Conservation (phyloP, 164 flowering plant species). For the Umbilicus rupestris region DNA sequence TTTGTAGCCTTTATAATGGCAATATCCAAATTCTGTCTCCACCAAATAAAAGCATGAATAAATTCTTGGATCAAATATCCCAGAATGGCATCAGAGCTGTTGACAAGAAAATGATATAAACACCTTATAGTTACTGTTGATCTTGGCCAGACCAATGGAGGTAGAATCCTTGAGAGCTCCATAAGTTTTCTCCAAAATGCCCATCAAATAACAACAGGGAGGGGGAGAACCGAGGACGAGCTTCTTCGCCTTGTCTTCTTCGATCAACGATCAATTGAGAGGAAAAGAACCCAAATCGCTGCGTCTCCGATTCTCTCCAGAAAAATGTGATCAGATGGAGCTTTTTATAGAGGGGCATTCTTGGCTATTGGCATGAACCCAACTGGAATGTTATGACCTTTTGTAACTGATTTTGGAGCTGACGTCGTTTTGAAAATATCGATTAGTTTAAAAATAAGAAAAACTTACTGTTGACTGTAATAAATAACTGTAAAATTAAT, state of each 20-base stretch:
- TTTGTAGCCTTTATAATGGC: constrained; percentile 84
- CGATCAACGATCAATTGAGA: neutral
- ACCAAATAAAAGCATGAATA: constrained; percentile 4
- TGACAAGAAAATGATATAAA: too few relatives aligned
- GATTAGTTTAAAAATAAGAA: neutral
- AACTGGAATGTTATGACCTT: neutral
- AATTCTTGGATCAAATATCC: too few relatives aligned
- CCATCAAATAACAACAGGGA: constrained; percentile 16
- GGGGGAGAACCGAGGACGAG: neutral
- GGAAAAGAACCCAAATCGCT: constrained; percentile 7
- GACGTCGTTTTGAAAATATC: neutral
- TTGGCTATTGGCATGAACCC: neutral
- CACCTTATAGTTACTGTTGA: constrained; percentile 90
- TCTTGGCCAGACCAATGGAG: constrained; percentile 80
- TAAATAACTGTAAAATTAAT: too few relatives aligned
- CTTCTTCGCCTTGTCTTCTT: neutral
- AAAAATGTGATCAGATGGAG: neutral
- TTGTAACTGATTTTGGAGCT: neutral
- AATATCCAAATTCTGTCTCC: constrained; percentile 61
- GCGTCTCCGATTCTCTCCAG: constrained; percentile 4
- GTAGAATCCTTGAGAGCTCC: constrained; percentile 91
- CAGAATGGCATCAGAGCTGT: too few relatives aligned
- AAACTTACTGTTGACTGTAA: too few relatives aligned
- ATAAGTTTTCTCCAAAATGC: constrained; percentile 69
- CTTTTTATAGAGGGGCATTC: constrained; percentile 1